Percentiles rank a stretch among this genome's conserved stretches.
These are phyloP conservation scores for Hypericum androsaemum DNA, from an alignment of 345 rosid genomes.

Conservation along the genomic window DNA sequence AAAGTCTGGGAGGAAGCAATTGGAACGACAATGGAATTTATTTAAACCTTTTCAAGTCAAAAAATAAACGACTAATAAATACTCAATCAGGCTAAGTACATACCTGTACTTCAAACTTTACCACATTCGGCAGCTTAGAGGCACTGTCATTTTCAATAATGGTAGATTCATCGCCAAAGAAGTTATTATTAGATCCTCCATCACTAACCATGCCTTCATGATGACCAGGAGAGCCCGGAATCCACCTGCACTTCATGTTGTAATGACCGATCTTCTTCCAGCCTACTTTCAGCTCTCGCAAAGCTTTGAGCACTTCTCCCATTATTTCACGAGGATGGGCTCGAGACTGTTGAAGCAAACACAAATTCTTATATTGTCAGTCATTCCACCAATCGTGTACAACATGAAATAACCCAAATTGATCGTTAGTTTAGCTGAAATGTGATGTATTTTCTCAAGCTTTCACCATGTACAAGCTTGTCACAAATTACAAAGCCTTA, in stretches of 20 bases:
- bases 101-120: conserved; percentile 96
- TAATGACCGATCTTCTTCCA: conserved; percentile 98
- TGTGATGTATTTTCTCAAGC: no score
- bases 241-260: conserved; percentile 95
- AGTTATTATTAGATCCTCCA: conserved; percentile 36
- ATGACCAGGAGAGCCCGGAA: conserved; percentile 45
- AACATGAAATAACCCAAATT: no score
- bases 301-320: conserved; percentile 75
- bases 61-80: no score
- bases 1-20: no score
- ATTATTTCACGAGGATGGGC: conserved; percentile 88
- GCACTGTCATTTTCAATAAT: conserved; percentile 46
- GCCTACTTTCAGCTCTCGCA: conserved; percentile 71
- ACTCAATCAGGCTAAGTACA: conserved; percentile 9
- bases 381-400: not conserved
- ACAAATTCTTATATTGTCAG: not conserved
- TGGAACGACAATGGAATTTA: no score
- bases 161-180: conserved; percentile 60
- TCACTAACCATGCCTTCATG: conserved; percentile 58
- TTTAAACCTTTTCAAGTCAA: no score
- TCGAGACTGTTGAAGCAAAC: conserved; percentile 47
- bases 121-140: conserved; percentile 41
- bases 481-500: no score
- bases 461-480: no score
- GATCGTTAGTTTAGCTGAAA: no score